These are phyloP conservation scores for Clarireedia homoeocarpa DNA, from an alignment of 2,329 filamentous ascomycete species.

Conservation along the genomic window DNA sequence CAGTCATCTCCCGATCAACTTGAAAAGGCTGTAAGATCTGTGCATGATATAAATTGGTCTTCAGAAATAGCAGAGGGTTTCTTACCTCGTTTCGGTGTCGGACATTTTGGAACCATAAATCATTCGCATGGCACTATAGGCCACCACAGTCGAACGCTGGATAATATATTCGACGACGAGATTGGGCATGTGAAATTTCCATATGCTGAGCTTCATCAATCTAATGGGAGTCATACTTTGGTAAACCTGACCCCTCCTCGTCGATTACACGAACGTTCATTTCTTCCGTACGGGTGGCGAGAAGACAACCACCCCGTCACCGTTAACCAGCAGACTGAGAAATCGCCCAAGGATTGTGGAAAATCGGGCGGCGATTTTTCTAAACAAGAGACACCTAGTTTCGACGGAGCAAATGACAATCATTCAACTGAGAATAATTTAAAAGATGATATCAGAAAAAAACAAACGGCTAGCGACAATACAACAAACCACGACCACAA, in stretches of 20 bases:
- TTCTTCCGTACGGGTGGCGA: not conserved
- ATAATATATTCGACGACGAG: not conserved
- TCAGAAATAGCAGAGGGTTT: not conserved
- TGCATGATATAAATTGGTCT: not conserved
- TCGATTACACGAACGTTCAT: constrained; percentile 1
- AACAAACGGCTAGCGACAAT: constrained; percentile 3
- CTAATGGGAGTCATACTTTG: not conserved
- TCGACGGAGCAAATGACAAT: constrained; percentile 4
- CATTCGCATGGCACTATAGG: too few relatives aligned
- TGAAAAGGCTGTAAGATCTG: not conserved
- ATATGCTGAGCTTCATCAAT: not conserved
- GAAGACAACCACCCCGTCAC: not conserved
- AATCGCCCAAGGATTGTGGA: not conserved
- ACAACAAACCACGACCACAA: not conserved
- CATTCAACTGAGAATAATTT: not conserved
- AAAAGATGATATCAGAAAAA: not conserved
- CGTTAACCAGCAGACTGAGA: not conserved
- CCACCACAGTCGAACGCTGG: too few relatives aligned
- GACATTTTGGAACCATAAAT: not conserved
- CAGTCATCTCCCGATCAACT: not conserved
- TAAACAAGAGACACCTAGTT: not conserved
- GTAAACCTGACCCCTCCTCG: not conserved
- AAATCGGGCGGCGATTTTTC: not conserved
- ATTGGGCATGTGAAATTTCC: not conserved
- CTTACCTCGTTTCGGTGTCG: not conserved